Conservation (phyloP, 768 basidiomycete genomes). For the Suillus fuscotomentosus region DNA sequence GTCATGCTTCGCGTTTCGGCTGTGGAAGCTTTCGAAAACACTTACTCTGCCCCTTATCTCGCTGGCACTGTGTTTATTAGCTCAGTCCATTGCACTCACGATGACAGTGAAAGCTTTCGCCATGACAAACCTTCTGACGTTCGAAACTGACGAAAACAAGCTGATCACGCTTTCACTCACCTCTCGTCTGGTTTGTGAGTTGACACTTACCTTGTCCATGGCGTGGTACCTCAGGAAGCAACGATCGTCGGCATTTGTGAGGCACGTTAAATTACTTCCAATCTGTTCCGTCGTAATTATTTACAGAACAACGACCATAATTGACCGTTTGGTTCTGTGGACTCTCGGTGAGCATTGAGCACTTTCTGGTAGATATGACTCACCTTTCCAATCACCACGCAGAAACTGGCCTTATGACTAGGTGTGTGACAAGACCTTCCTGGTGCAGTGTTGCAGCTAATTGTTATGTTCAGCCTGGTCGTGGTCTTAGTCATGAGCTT, state of each 20-base stretch:
- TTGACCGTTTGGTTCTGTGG: constrained; percentile 3
- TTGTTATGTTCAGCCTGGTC: not conserved
- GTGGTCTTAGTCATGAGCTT: not conserved
- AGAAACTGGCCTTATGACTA: constrained; percentile 6
- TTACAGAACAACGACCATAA: not conserved
- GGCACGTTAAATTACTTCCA: not conserved
- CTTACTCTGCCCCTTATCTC: not conserved
- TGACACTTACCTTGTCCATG: not conserved
- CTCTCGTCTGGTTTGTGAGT: not conserved
- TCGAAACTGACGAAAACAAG: not conserved
- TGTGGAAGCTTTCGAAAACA: constrained; percentile 3
- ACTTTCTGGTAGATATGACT: not conserved
- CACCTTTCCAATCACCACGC: not conserved
- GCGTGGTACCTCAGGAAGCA: constrained; percentile 3
- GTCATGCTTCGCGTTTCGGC: not conserved
- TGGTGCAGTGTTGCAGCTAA: not conserved
- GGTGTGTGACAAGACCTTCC: not conserved
- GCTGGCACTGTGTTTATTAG: not conserved
- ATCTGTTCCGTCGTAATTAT: not conserved
- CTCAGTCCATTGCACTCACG: not conserved
- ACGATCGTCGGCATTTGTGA: not conserved
- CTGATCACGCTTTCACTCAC: not conserved
- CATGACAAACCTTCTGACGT: not conserved
- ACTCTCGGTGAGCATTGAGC: not conserved
- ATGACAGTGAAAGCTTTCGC: not conserved